Evolutionary conservation across 805 yeast species (phyloP).

Genomic region (Scheffersomyces stipitis): DNA sequence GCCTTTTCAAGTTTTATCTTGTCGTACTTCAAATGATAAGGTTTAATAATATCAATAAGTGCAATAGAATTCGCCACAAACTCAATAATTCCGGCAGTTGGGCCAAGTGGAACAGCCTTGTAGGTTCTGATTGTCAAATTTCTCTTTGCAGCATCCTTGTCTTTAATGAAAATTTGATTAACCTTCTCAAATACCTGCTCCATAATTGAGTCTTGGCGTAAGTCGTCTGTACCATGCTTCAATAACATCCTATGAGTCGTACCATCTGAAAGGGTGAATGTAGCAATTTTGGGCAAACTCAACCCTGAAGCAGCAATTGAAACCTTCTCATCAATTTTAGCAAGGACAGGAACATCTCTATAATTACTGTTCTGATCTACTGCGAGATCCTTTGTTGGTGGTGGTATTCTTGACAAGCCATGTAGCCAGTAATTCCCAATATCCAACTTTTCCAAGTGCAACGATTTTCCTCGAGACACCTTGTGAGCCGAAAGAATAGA

Average conservation of each 20-base stretch:
- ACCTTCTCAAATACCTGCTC: conserved; percentile 93
- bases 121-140: conserved; percentile 73
- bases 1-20: conserved; percentile 54
- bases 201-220: conserved; percentile 96
- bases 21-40: conserved; percentile 57
- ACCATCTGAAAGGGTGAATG: conserved; percentile 59
- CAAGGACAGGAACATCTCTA: conserved; percentile 46
- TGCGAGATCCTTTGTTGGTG: conserved; percentile 58
- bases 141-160: conserved; percentile 58
- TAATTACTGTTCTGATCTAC: conserved; percentile 48
- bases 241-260: conserved; percentile 55
- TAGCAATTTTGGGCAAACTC: conserved; percentile 81
- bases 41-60: conserved; percentile 63
- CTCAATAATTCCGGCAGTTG: conserved; percentile 84
- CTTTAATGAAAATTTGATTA: conserved; percentile 57
- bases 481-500: conserved; percentile 52
- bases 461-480: conserved; percentile 28
- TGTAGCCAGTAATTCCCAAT: conserved; percentile 47
- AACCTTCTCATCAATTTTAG: conserved; percentile 44
- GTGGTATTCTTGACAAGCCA: conserved; percentile 54
- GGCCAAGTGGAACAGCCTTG: conserved; percentile 87
- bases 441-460: conserved; percentile 34
- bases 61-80: conserved; percentile 80
- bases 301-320: conserved; percentile 78
- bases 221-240: conserved; percentile 87